Percentiles rank a stretch among this genome's conserved stretches.
Evolutionary conservation across 1,284 basidiomycete genomes (phyloP).

Genomic region (Golubevia sp.): DNA sequence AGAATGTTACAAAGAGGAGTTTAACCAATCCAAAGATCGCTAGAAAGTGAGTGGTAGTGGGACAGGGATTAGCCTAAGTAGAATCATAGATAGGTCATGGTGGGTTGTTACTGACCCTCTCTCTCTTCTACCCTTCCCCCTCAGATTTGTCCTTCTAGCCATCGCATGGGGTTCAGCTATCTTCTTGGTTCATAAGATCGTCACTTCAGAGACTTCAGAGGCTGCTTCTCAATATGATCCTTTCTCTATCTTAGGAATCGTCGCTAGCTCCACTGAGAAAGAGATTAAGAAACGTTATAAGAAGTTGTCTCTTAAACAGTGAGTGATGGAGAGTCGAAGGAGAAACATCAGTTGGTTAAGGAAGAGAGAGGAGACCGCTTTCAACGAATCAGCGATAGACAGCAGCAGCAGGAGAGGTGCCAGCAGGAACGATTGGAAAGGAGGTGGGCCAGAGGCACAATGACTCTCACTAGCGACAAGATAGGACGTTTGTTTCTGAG

Average conservation of each 20-base stretch:
- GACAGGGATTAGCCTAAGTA: background rate
- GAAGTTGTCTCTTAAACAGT: constrained; percentile 68
- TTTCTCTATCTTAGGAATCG: constrained; percentile 88
- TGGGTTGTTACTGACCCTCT: too few species aligned
- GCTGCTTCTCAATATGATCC: constrained; percentile 79
- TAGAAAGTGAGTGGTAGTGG: constrained; percentile 8
- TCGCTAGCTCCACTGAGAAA: constrained; percentile 71
- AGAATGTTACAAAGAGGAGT: constrained; percentile 20
- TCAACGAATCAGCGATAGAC: too few species aligned
- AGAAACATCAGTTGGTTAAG: too few species aligned
- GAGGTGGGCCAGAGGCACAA: background rate
- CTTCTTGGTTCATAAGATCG: too few species aligned
- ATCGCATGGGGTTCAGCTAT: too few species aligned
- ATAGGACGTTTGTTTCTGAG: too few species aligned
- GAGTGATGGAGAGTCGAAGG: background rate
- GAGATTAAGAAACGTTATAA: constrained; percentile 97
- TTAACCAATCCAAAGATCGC: constrained; percentile 42
- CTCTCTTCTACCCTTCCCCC: background rate
- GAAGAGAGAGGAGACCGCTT: too few species aligned
- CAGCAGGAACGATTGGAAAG: too few species aligned
- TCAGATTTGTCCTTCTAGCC: too few species aligned
- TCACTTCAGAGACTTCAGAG: constrained; percentile 70
- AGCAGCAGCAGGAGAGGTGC: too few species aligned
- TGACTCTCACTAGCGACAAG: background rate
- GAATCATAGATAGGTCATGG: too few species aligned